Percentiles rank a stretch among this genome's conserved stretches.
phyloP scores from a whole-genome alignment of 768 basidiomycete species.

The Rhodotorula diobovata region DNA sequence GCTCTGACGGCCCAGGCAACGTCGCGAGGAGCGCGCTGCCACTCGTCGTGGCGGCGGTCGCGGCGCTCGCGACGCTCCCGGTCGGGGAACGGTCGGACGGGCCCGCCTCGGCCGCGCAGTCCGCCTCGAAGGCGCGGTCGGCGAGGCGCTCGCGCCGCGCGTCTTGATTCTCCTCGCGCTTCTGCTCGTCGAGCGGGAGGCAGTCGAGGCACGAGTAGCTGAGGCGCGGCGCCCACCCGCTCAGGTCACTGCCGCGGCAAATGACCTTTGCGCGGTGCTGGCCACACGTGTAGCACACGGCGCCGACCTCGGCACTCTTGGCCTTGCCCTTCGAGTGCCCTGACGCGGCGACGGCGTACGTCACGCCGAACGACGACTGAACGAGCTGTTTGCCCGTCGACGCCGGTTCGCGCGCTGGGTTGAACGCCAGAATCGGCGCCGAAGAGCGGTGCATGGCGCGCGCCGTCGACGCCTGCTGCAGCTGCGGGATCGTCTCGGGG shows the following conservation, averaged over 20 bases:
- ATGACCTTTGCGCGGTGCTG: slow-evolving; percentile 7
- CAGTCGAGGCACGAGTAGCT: slow-evolving; percentile 19
- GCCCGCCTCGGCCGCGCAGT: neutral
- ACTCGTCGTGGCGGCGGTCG: no score
- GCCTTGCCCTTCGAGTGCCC: slow-evolving; percentile 16
- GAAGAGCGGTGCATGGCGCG: slow-evolving; percentile 5
- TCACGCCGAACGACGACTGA: slow-evolving; percentile 4
- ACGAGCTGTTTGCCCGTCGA: slow-evolving; percentile 10
- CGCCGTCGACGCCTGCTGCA: neutral
- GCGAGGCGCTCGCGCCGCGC: slow-evolving; percentile 5
- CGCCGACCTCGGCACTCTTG: neutral
- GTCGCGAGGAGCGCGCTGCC: neutral
- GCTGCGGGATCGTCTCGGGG: neutral
- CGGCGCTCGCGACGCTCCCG: neutral
- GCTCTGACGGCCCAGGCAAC: neutral
- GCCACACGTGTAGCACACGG: slow-evolving; percentile 1
- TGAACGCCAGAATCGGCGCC: slow-evolving; percentile 17
- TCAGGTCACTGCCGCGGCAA: slow-evolving; percentile 3
- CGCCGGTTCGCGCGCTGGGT: slow-evolving; percentile 20
- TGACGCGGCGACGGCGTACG: neutral
- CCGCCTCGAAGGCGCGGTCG: neutral
- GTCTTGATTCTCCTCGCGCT: neutral
- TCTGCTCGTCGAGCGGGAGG: neutral
- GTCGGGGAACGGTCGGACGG: neutral
- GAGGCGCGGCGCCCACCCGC: slow-evolving; percentile 7